Evolutionary conservation across 2,329 filamentous ascomycete species (phyloP).

Genomic region (Fusarium cicatricum): DNA sequence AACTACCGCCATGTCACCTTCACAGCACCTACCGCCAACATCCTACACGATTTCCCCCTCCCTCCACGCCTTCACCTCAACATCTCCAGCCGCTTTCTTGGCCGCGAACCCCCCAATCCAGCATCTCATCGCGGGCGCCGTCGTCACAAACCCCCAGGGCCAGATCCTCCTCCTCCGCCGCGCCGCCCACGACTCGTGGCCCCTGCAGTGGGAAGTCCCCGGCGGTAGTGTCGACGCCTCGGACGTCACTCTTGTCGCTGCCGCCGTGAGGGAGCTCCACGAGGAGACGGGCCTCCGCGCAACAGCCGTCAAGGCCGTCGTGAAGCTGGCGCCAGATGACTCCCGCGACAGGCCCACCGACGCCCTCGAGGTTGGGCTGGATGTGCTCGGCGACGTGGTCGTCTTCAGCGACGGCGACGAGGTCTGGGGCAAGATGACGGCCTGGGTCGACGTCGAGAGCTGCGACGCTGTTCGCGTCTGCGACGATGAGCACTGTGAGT

Average conservation of each 20-base stretch:
- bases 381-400: constrained; percentile 33
- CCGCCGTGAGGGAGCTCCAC: constrained; percentile 54
- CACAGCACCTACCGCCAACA: constrained; percentile 15
- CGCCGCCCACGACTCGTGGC: constrained; percentile 41
- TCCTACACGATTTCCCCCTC: constrained; percentile 29
- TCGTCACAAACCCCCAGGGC: constrained; percentile 33
- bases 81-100: constrained; percentile 26
- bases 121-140: constrained; percentile 37
- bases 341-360: background rate
- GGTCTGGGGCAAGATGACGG: constrained; percentile 44
- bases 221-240: constrained; percentile 36
- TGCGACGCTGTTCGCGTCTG: constrained; percentile 42
- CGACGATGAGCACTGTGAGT: constrained; percentile 50
- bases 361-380: constrained; percentile 32
- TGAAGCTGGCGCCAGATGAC: constrained; percentile 14
- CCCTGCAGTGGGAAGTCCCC: constrained; percentile 39
- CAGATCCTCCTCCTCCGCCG: constrained; percentile 38
- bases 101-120: constrained; percentile 32
- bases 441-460: constrained; percentile 42
- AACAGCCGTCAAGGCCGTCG: constrained; percentile 35
- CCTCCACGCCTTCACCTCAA: constrained; percentile 21
- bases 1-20: constrained; percentile 4
- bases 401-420: constrained; percentile 36
- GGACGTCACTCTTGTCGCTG: constrained; percentile 35
- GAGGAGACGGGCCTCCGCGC: constrained; percentile 55